These are phyloP conservation scores for Mucor racemosus DNA, from an alignment of 371 early-diverging fungal species.

Conservation along the genomic window DNA sequence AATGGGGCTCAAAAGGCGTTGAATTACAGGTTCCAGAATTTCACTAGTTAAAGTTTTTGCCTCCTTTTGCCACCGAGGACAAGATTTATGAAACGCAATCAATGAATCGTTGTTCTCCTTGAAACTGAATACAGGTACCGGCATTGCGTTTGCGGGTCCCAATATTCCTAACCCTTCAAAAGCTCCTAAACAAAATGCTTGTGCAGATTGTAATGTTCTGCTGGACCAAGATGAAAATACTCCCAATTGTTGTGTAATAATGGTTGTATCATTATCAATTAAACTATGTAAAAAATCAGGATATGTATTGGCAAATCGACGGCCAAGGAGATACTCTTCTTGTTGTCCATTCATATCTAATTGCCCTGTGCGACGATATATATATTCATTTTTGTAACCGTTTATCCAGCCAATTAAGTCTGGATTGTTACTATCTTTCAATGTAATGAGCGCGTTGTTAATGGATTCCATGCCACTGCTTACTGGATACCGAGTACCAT, in stretches of 20 bases:
- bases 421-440: conserved; percentile 16
- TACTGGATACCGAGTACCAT: conserved; percentile 38
- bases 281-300: conserved; percentile 9
- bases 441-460: conserved; percentile 8
- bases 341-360: conserved; percentile 28
- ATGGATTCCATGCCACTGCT: conserved; percentile 25
- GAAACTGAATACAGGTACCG: conserved; percentile 25
- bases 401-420: conserved; percentile 23
- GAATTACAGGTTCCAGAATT: not conserved
- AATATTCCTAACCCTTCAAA: conserved; percentile 11
- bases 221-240: conserved; percentile 19
- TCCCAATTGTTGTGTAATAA: not conserved
- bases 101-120: conserved; percentile 24
- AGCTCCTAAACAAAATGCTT: conserved; percentile 19
- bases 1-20: conserved; percentile 9
- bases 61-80: conserved; percentile 25
- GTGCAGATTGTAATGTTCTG: conserved; percentile 24
- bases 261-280: conserved; percentile 7
- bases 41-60: not conserved
- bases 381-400: conserved; percentile 22
- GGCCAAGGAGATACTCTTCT: conserved; percentile 32
- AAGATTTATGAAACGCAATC: conserved; percentile 27
- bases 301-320: conserved; percentile 27
- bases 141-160: conserved; percentile 10
- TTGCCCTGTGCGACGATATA: conserved; percentile 5